A percentile compares a stretch with the other conserved stretches of the same genome.
Conservation (phyloP, 306 rosid species). For the Sechiopsis laciniata region DNA sequence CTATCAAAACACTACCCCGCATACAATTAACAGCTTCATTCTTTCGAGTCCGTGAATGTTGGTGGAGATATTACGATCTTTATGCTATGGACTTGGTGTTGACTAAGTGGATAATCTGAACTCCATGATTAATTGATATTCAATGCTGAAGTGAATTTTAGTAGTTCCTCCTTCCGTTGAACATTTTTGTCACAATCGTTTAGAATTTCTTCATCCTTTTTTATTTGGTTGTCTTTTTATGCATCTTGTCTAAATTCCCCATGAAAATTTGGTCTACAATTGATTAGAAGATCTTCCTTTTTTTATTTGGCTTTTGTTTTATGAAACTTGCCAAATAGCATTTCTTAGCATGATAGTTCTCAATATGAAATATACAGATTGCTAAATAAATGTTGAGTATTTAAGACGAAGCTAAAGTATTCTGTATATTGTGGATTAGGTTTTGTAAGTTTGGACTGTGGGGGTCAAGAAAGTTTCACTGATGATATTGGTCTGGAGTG, state of each 20-base stretch:
- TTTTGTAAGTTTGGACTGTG: conserved; percentile 91
- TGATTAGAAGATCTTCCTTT: neutral
- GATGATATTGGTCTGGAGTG: conserved; percentile 77
- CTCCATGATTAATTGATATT: neutral
- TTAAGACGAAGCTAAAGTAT: neutral
- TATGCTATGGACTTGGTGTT: neutral
- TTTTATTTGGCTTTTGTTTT: neutral
- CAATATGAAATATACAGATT: neutral
- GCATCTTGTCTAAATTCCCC: neutral
- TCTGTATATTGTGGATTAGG: conserved; percentile 39
- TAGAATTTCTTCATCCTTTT: neutral
- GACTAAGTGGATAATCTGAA: neutral
- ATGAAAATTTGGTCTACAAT: neutral
- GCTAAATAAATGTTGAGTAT: neutral
- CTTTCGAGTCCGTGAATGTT: neutral
- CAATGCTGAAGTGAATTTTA: neutral
- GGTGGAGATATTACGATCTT: conserved; percentile 4
- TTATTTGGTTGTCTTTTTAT: neutral
- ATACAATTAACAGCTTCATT: too few species aligned
- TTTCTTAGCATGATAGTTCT: neutral
- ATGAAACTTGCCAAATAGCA: neutral
- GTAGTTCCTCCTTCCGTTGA: conserved; percentile 6
- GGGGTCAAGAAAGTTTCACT: conserved; percentile 58
- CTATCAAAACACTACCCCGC: too few species aligned
- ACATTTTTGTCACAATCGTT: neutral